These are phyloP conservation scores for Saccharomycopsis synnaedendra DNA, from an alignment of 805 yeast species.

Conservation along the genomic window DNA sequence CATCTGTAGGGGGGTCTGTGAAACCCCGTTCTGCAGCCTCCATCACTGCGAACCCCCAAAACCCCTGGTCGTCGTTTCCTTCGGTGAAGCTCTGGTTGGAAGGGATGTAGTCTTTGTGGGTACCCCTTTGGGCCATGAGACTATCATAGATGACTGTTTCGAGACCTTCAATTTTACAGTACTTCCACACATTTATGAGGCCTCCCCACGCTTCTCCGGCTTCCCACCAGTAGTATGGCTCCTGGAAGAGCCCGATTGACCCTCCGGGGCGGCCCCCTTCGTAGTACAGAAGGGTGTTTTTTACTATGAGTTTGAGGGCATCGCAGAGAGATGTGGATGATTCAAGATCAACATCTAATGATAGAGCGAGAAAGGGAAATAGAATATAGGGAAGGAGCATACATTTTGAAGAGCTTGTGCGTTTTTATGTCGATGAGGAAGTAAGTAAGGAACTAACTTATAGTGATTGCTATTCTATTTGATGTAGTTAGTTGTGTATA, in stretches of 20 bases:
- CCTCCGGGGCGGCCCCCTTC: slow-evolving; percentile 50
- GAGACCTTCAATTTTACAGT: slow-evolving; percentile 58
- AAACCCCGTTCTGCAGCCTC: slow-evolving; percentile 52
- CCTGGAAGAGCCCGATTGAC: slow-evolving; percentile 54
- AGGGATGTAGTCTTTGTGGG: slow-evolving; percentile 45
- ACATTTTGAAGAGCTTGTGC: too few species aligned
- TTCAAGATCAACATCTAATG: not conserved
- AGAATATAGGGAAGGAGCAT: not conserved
- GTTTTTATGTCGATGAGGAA: too few species aligned
- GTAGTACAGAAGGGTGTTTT: slow-evolving; percentile 60
- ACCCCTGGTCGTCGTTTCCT: slow-evolving; percentile 66
- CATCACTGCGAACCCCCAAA: slow-evolving; percentile 57
- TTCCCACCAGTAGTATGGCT: slow-evolving; percentile 83
- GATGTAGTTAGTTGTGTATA: too few species aligned
- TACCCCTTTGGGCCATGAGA: slow-evolving; percentile 28
- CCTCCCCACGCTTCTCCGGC: slow-evolving; percentile 71
- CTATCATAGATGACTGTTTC: slow-evolving; percentile 47
- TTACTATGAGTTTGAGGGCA: slow-evolving; percentile 42
- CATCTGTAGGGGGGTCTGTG: slow-evolving; percentile 32
- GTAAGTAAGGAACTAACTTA: too few species aligned
- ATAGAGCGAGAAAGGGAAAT: not conserved
- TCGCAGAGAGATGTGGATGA: slow-evolving; percentile 5
- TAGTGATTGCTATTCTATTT: too few species aligned
- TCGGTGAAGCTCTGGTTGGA: slow-evolving; percentile 53
- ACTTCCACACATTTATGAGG: slow-evolving; percentile 60